Evolutionary conservation across 306 rosid species (phyloP).

Genomic region (Canavalia gladiata): DNA sequence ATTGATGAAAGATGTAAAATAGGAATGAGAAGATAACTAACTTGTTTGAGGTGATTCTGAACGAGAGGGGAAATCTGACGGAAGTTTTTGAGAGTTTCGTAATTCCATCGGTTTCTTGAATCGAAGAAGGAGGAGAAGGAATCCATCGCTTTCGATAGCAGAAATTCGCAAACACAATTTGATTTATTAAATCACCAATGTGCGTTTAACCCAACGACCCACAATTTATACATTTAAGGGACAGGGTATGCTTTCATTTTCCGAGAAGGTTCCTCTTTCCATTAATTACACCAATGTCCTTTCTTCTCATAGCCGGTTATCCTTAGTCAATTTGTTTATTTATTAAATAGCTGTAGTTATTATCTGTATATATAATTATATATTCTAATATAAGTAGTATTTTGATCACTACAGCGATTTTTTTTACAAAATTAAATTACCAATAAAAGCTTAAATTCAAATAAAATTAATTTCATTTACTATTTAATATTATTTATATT

Average conservation of each 20-base stretch:
- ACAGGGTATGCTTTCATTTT: slow-evolving; percentile 18
- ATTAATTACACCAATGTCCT: neutral
- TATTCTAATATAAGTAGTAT: no score
- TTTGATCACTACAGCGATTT: no score
- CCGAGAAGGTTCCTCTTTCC: neutral
- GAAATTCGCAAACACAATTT: slow-evolving; percentile 1
- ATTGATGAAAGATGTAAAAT: neutral
- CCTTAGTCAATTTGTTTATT: no score
- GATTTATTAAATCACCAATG: neutral
- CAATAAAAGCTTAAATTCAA: no score
- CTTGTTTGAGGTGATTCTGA: slow-evolving; percentile 80
- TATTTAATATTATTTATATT: no score
- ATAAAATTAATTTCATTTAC: no score
- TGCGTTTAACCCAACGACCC: neutral
- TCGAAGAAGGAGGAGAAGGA: slow-evolving; percentile 76
- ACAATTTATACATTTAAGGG: neutral
- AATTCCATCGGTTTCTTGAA: slow-evolving; percentile 72
- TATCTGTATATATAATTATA: no score
- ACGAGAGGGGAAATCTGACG: slow-evolving; percentile 81
- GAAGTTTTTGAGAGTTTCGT: slow-evolving; percentile 80
- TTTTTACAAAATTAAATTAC: no score
- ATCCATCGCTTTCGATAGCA: slow-evolving; percentile 59
- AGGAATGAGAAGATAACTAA: neutral
- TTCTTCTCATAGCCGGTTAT: no score
- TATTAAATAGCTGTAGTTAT: no score